Percentiles rank a stretch among this genome's conserved stretches.
phyloP scores from a whole-genome alignment of 2,329 filamentous ascomycete species.

The Rutstroemia sp. region DNA sequence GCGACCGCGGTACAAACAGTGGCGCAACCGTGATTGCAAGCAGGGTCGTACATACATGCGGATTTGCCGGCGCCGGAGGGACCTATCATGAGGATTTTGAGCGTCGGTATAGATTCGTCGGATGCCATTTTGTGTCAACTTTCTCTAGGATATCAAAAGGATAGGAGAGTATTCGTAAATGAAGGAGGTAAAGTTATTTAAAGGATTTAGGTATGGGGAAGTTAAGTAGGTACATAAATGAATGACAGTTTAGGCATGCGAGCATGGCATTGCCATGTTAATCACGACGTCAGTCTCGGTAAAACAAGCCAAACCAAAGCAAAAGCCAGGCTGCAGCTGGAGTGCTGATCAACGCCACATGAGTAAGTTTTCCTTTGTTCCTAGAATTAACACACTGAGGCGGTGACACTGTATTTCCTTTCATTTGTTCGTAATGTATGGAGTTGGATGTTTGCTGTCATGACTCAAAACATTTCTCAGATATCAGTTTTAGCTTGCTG shows the following conservation, averaged over 20 bases:
- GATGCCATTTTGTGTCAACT: constrained; percentile 33
- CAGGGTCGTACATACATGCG: constrained; percentile 29
- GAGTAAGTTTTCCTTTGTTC: too few relatives aligned
- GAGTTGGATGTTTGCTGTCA: constrained; percentile 1
- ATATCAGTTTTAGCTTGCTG: too few relatives aligned
- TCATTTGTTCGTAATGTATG: too few relatives aligned
- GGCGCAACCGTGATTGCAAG: background rate
- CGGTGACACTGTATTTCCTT: too few relatives aligned
- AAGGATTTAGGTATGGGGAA: background rate
- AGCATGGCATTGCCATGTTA: background rate
- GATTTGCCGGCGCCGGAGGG: constrained; percentile 50
- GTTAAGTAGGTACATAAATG: background rate
- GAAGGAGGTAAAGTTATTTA: background rate
- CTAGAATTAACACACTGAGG: too few relatives aligned
- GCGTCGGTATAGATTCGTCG: constrained; percentile 39
- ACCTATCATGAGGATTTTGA: constrained; percentile 49
- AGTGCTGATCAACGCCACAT: background rate
- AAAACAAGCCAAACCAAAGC: background rate
- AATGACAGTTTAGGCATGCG: background rate
- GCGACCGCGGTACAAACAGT: background rate
- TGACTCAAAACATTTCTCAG: background rate
- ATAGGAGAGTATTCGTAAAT: background rate
- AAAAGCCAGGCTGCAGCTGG: background rate
- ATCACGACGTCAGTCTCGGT: background rate
- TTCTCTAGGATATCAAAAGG: background rate